These are phyloP conservation scores for Fomitopsis pulvina DNA, from an alignment of 768 basidiomycete species.

Conservation along the genomic window DNA sequence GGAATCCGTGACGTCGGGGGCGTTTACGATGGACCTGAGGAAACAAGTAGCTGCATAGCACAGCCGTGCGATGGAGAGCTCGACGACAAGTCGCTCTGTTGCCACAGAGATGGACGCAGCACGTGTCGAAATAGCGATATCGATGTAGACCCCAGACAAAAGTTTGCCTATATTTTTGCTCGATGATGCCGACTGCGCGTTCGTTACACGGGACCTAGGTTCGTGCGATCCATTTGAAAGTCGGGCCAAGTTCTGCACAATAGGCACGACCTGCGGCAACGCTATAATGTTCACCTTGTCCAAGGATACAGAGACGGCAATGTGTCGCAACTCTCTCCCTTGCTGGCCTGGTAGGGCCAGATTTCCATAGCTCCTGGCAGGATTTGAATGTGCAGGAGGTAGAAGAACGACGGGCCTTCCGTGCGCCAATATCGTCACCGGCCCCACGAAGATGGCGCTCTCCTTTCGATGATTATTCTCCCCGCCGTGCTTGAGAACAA, in stretches of 20 bases:
- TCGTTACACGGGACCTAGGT: neutral
- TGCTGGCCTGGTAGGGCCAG: slow-evolving; percentile 14
- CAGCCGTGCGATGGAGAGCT: slow-evolving; percentile 41
- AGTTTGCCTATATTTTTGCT: neutral
- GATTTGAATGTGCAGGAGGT: neutral
- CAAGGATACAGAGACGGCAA: slow-evolving; percentile 8
- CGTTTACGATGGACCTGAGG: slow-evolving; percentile 35
- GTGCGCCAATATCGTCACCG: slow-evolving; percentile 1
- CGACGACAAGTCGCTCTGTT: slow-evolving; percentile 65
- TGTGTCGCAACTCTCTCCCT: slow-evolving; percentile 17
- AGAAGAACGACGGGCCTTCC: neutral
- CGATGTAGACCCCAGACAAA: slow-evolving; percentile 10
- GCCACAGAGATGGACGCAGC: slow-evolving; percentile 52
- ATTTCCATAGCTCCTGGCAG: slow-evolving; percentile 7
- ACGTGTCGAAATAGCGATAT: slow-evolving; percentile 36
- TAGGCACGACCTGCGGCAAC: slow-evolving; percentile 13
- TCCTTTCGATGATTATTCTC: neutral
- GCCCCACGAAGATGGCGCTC: slow-evolving; percentile 7
- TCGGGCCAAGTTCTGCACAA: slow-evolving; percentile 10
- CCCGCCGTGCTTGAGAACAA: slow-evolving; percentile 7
- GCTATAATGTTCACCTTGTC: slow-evolving; percentile 9
- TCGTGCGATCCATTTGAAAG: neutral
- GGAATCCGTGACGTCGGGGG: slow-evolving; percentile 37
- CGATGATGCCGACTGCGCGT: neutral
- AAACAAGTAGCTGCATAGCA: slow-evolving; percentile 33